These are phyloP conservation scores for Myxozyma melibiosi DNA, from an alignment of 805 yeast genomes.

Conservation along the genomic window DNA sequence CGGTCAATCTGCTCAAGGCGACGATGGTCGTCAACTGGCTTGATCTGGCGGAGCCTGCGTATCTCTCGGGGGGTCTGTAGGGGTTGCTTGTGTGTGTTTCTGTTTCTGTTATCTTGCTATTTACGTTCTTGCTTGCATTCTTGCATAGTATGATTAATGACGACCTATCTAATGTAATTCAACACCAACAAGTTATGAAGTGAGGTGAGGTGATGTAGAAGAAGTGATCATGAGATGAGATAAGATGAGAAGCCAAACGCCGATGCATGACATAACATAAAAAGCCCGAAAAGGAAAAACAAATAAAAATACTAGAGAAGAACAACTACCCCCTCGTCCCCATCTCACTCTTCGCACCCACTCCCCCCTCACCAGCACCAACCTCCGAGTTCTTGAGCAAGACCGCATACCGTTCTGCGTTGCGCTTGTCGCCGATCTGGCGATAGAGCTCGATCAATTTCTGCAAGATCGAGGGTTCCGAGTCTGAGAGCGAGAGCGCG, in stretches of 20 bases:
- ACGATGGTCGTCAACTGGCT: conserved; percentile 32
- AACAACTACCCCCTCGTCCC: not conserved
- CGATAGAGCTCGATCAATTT: conserved; percentile 71
- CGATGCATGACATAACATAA: not conserved
- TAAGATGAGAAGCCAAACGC: not conserved
- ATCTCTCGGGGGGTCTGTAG: not conserved
- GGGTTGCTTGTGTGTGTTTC: too few species aligned
- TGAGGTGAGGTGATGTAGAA: too few species aligned
- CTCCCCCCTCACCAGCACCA: too few species aligned
- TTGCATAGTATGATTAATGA: too few species aligned
- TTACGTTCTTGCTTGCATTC: too few species aligned
- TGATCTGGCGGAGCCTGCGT: conserved; percentile 11
- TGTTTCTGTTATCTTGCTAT: too few species aligned
- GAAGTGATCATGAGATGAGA: too few species aligned
- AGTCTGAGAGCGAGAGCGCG: conserved; percentile 63
- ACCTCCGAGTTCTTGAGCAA: conserved; percentile 61
- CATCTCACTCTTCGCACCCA: not conserved
- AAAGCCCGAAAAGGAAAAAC: not conserved
- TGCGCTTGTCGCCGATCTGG: conserved; percentile 53
- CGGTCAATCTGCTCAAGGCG: conserved; percentile 25
- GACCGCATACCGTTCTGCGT: conserved; percentile 65
- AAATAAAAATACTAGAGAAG: not conserved
- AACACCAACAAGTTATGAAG: too few species aligned
- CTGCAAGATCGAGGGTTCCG: conserved; percentile 59
- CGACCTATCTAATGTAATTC: too few species aligned